Evolutionary conservation across 2,329 filamentous ascomycete species (phyloP), one percentile per base, ranked within the genome.

Genomic region (Cercospora sesami): DNA sequence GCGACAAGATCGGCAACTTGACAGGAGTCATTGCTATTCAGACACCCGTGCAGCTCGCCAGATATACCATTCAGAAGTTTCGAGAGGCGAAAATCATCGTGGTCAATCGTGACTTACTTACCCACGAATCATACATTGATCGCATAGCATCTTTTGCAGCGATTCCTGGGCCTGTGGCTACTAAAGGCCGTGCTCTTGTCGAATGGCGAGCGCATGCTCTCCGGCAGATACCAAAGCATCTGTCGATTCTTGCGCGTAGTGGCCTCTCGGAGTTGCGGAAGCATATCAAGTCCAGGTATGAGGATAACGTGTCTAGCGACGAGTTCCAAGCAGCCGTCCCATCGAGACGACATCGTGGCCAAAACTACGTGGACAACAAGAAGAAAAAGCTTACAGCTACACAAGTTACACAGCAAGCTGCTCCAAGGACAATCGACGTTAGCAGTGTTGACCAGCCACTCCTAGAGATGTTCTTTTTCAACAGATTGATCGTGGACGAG

Each of bases 401-500:
- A 6, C 51, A 64, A 9, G 1, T 18, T 6, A 31, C 45, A 16
- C 72, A 69, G 26, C 42, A 42, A 36, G 60, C 69, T 2, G 36
- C 70, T 10, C 33, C 63, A 2, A 36, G 36, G 4, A 58, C 51
- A 4, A 26, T 75, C 21, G 68, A 73, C 48, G 68, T 62, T 3
- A 45, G 45, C 5, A 51, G 64, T 4, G 39, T 75, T 7, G 71
- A 65, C 10, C 59, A 55, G 45, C 73, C 72, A 1, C 74, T 87
- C 0, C 73, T 91, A 0, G 87, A 90, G 68, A 82, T 87, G 72
- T 90, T 90, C 73, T 76, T 79, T 2, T 91, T 86, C 75, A 85
- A 85, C 64, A 82, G 89, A 5, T 67, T 91, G 0, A 83, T 91
- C 1, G 80, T 90, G 1, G 89, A 91, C 68, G 89, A 91, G 71